Evolutionary conservation across 352 stramenopile species (phyloP).

Genomic region (Elongisporangium prolatum): DNA sequence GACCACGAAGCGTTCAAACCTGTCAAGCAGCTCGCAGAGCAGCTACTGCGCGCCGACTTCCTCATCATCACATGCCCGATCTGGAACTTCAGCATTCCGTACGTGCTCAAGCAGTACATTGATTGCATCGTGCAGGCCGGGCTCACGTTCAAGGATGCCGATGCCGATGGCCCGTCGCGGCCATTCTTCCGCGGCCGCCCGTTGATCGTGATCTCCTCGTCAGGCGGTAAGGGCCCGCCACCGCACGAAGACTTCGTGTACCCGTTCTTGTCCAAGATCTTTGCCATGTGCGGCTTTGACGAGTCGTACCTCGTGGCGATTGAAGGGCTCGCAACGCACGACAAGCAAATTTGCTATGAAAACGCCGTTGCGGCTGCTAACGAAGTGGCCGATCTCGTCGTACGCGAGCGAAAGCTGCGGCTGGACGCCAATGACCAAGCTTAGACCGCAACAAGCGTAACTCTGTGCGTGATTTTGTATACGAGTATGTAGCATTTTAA

Average conservation of each 20-base stretch:
- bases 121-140: conserved; percentile 73
- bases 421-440: conserved; percentile 31
- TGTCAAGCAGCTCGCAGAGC: conserved; percentile 54
- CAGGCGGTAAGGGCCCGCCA: conserved; percentile 53
- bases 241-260: conserved; percentile 62
- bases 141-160: conserved; percentile 64
- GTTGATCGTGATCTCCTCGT: conserved; percentile 74
- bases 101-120: conserved; percentile 83
- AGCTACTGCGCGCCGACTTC: conserved; percentile 69
- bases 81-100: conserved; percentile 77
- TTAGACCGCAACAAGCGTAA: background rate
- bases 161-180: conserved; percentile 46
- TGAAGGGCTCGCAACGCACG: conserved; percentile 46
- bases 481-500: background rate
- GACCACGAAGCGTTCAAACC: conserved; percentile 57
- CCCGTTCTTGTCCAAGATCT: conserved; percentile 68
- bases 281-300: conserved; percentile 72
- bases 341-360: conserved; percentile 62
- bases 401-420: conserved; percentile 48
- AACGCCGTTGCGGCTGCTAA: conserved; percentile 54
- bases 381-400: conserved; percentile 48
- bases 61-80: conserved; percentile 70
- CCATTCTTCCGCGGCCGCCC: conserved; percentile 54
- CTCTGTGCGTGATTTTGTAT: background rate
- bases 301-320: conserved; percentile 63